Conservation (phyloP, 371 early-diverging fungal species). For the Caulochytrium protostelioides region DNA sequence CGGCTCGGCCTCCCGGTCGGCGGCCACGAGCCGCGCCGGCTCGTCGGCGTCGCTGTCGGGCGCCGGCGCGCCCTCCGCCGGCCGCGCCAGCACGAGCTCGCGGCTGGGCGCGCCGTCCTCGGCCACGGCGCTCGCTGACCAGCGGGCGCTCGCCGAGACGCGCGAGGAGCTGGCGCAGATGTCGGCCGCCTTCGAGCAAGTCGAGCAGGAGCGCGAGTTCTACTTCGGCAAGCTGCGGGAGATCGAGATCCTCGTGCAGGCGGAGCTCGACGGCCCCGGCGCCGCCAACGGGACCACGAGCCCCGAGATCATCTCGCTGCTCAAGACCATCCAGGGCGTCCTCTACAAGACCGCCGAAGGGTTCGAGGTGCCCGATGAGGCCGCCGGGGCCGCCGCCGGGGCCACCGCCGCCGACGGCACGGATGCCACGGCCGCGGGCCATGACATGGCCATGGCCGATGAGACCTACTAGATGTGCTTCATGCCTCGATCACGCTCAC, state of each 20-base stretch:
- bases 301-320: not conserved
- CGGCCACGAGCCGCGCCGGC: not conserved
- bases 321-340: slow-evolving; percentile 54
- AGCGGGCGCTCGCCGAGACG: slow-evolving; percentile 25
- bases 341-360: slow-evolving; percentile 71
- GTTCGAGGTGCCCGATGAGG: slow-evolving; percentile 20
- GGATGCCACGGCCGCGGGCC: too few species aligned
- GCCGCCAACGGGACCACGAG: not conserved
- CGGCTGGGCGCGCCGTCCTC: slow-evolving; percentile 1
- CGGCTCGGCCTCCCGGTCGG: slow-evolving; percentile 1
- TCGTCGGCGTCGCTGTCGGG: not conserved
- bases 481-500: too few species aligned
- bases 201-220: slow-evolving; percentile 88
- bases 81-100: slow-evolving; percentile 1
- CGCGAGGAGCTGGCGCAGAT: slow-evolving; percentile 44
- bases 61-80: slow-evolving; percentile 2
- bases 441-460: too few species aligned
- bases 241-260: slow-evolving; percentile 73
- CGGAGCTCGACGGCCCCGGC: slow-evolving; percentile 25
- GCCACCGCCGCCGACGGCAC: too few species aligned
- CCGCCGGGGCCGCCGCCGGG: not conserved
- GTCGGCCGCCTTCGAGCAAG: slow-evolving; percentile 57
- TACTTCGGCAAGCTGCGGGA: slow-evolving; percentile 79
- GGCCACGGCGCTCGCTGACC: slow-evolving; percentile 7
- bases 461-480: too few species aligned